phyloP scores from a whole-genome alignment of 768 basidiomycete genomes.

The Psilocybe cubensis region DNA sequence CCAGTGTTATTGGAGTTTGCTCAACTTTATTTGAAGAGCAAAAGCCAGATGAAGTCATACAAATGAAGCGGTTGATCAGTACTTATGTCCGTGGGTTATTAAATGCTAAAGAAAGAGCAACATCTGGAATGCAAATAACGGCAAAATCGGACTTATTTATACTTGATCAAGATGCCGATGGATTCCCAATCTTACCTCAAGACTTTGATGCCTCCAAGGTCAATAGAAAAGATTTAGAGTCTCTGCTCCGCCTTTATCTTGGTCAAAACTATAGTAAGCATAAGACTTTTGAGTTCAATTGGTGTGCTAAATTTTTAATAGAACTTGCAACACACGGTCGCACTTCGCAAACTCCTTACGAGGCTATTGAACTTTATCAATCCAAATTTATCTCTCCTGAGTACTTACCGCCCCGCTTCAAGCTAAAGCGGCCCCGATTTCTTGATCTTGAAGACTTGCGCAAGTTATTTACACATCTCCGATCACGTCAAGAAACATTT shows the following conservation, averaged over 20 bases:
- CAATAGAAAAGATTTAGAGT: not conserved
- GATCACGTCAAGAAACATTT: not conserved
- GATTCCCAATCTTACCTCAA: not conserved
- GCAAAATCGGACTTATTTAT: not conserved
- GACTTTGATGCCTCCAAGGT: no score
- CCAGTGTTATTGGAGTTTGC: no score
- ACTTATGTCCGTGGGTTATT: no score
- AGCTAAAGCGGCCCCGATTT: not conserved
- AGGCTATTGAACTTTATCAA: not conserved
- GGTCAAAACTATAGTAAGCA: not conserved
- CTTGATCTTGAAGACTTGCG: not conserved
- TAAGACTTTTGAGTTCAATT: no score
- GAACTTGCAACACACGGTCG: not conserved
- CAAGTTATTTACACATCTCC: not conserved
- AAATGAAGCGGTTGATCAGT: no score
- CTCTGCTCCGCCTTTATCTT: not conserved
- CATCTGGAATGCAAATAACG: not conserved
- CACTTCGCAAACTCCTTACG: not conserved
- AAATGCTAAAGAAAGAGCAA: no score
- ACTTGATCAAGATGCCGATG: not conserved
- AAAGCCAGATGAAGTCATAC: no score
- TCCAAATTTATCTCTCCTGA: not conserved
- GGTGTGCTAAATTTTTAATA: not conserved
- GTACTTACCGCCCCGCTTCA: not conserved
- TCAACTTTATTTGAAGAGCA: no score